phyloP scores from a whole-genome alignment of 192 early-diverging fungal genomes.

The Spinellus fusiger region DNA sequence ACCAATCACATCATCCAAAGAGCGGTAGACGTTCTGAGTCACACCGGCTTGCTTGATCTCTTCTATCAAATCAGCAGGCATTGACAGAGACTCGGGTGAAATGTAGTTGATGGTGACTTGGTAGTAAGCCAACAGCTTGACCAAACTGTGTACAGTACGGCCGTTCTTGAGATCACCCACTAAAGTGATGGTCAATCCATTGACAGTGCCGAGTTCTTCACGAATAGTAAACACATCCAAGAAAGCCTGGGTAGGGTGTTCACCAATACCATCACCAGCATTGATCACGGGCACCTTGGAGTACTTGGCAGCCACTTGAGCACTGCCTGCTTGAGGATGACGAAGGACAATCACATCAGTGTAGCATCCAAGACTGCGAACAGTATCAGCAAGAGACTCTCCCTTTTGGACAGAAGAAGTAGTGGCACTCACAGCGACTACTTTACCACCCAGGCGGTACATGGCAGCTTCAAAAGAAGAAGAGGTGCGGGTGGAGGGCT shows the following conservation, averaged over 20 bases:
- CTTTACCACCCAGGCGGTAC: constrained; percentile 84
- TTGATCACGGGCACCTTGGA: constrained; percentile 92
- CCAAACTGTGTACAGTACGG: constrained; percentile 94
- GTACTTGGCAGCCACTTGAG: constrained; percentile 76
- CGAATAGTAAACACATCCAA: constrained; percentile 92
- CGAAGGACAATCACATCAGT: constrained; percentile 89
- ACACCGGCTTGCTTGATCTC: constrained; percentile 59
- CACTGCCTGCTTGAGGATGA: constrained; percentile 87
- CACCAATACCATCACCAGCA: constrained; percentile 94
- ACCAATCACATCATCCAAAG: constrained; percentile 76
- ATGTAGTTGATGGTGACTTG: constrained; percentile 94
- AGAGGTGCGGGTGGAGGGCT: constrained; percentile 92
- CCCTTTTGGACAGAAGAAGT: constrained; percentile 94
- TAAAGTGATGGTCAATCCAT: constrained; percentile 90
- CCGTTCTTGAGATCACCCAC: constrained; percentile 98
- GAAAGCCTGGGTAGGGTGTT: constrained; percentile 98
- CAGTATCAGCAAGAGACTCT: constrained; percentile 90
- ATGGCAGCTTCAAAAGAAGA: constrained; percentile 95
- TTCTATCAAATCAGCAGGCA: constrained; percentile 81
- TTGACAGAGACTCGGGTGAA: constrained; percentile 69
- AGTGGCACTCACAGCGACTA: constrained; percentile 78
- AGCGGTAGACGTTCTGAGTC: constrained; percentile 59
- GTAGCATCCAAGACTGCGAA: constrained; percentile 90
- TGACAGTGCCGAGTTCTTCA: constrained; percentile 93
- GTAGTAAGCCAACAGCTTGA: constrained; percentile 83